Evolutionary conservation across 2,329 filamentous ascomycete species (phyloP).

Genomic region (Pseudogymnoascus sp.): DNA sequence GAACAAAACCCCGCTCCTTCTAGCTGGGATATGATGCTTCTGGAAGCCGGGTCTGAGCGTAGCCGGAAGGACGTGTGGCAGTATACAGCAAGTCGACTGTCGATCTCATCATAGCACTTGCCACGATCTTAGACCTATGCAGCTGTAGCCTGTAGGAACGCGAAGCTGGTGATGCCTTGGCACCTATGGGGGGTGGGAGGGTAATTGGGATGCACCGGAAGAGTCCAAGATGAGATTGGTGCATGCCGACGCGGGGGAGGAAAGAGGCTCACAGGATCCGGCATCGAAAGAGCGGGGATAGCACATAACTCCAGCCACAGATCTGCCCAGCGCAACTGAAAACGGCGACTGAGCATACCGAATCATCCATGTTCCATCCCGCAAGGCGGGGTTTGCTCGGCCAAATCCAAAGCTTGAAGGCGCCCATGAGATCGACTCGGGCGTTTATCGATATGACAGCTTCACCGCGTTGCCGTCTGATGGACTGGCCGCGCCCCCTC

Average conservation of each 20-base stretch:
- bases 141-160: not conserved
- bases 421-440: not conserved
- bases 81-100: not conserved
- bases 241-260: not conserved
- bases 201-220: slow-evolving; percentile 6
- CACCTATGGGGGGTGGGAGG: not conserved
- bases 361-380: not conserved
- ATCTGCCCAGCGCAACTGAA: not conserved
- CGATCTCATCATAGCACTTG: not conserved
- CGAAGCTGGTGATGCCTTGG: not conserved
- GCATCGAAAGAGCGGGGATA: not conserved
- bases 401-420: not conserved
- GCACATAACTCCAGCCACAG: not conserved
- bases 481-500: not conserved
- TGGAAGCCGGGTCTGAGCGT: not conserved
- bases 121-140: not conserved
- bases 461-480: not conserved
- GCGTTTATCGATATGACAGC: not conserved
- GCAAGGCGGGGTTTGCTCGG: not conserved
- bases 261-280: not conserved
- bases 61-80: not conserved
- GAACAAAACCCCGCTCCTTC: not conserved
- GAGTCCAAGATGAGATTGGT: not conserved
- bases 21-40: not conserved
- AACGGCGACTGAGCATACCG: not conserved